phyloP scores from a whole-genome alignment of 441 rosid species.

The Gossypium schwendimanii region DNA sequence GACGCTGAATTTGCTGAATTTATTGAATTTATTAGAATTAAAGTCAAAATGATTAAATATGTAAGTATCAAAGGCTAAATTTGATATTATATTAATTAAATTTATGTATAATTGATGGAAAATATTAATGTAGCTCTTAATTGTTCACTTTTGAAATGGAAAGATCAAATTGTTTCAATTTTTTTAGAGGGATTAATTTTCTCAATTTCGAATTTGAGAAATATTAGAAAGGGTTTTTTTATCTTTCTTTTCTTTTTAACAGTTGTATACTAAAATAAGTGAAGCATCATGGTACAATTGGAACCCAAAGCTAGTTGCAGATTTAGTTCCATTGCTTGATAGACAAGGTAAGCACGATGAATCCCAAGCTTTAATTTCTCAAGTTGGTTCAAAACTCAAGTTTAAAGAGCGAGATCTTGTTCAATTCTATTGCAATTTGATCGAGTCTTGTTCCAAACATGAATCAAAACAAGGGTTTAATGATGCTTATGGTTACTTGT shows the following conservation, averaged over 20 bases:
- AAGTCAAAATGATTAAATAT: too few species aligned
- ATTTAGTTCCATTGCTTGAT: slow-evolving; percentile 50
- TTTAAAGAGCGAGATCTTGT: slow-evolving; percentile 48
- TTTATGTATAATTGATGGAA: too few species aligned
- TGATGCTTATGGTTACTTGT: slow-evolving; percentile 30
- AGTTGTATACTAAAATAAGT: slow-evolving; percentile 58
- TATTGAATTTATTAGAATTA: too few species aligned
- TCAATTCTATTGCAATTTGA: slow-evolving; percentile 50
- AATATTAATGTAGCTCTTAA: too few species aligned
- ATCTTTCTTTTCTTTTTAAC: background rate
- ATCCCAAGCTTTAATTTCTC: slow-evolving; percentile 37
- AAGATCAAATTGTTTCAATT: too few species aligned
- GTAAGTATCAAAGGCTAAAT: too few species aligned
- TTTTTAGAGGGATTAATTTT: too few species aligned
- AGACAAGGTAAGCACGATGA: slow-evolving; percentile 43
- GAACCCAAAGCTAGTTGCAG: slow-evolving; percentile 72
- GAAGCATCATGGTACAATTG: slow-evolving; percentile 75
- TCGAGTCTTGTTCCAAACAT: slow-evolving; percentile 51
- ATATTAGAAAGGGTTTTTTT: background rate
- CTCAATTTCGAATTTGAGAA: too few species aligned
- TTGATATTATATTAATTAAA: too few species aligned
- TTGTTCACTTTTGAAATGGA: too few species aligned
- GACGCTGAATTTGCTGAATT: too few species aligned
- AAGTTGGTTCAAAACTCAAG: slow-evolving; percentile 36
- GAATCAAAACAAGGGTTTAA: slow-evolving; percentile 41